phyloP scores from a whole-genome alignment of 805 yeast genomes.

The Cyberlindnera maritima region DNA sequence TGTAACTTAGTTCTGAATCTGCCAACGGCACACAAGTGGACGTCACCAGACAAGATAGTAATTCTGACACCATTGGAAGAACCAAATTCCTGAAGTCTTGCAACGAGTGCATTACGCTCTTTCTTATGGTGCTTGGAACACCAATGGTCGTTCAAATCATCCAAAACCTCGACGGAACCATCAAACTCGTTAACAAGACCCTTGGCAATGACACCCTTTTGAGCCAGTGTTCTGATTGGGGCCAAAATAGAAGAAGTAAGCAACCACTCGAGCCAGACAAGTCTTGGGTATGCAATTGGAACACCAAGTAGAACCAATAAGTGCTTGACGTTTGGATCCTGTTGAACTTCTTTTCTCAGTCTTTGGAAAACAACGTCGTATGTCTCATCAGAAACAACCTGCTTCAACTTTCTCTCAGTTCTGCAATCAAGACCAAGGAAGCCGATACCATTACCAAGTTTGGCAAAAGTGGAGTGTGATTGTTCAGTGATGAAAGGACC shows the following conservation, averaged over 20 bases:
- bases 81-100: conserved; percentile 63
- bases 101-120: conserved; percentile 74
- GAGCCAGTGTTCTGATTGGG: conserved; percentile 62
- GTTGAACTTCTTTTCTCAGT: conserved; percentile 49
- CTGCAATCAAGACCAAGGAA: conserved; percentile 88
- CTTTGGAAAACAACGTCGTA: conserved; percentile 64
- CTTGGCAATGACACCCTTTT: conserved; percentile 57
- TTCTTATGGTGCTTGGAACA: conserved; percentile 82
- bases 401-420: conserved; percentile 73
- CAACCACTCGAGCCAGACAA: conserved; percentile 84
- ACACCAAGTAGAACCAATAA: conserved; percentile 84
- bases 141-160: conserved; percentile 97
- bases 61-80: conserved; percentile 62
- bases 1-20: conserved; percentile 60
- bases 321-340: conserved; percentile 62
- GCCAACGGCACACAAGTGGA: conserved; percentile 84
- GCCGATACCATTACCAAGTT: conserved; percentile 71
- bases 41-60: conserved; percentile 90
- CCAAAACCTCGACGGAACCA: conserved; percentile 86
- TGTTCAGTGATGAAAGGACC: conserved; percentile 72
- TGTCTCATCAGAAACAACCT: conserved; percentile 51
- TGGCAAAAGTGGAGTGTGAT: conserved; percentile 66
- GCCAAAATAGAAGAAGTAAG: conserved; percentile 58
- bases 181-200: conserved; percentile 90
- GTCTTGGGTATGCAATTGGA: conserved; percentile 91